Percentiles rank a stretch among this genome's conserved stretches.
Conservation (phyloP, 768 basidiomycete genomes). For the Panellus pusillus region DNA sequence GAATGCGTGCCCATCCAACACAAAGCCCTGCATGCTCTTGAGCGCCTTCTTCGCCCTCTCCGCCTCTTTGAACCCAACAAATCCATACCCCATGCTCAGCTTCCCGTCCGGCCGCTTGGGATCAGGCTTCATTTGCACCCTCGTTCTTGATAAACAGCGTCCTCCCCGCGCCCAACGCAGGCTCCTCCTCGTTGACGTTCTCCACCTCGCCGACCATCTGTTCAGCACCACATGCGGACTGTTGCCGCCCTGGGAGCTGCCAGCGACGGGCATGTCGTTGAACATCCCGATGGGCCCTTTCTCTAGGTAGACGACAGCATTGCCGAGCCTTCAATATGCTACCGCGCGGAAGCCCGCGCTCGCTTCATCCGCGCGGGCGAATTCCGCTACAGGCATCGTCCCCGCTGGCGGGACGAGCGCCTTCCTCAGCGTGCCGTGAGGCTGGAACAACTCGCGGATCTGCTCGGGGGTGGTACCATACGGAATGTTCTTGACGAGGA, state of each 20-base stretch:
- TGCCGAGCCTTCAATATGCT: conserved; percentile 85
- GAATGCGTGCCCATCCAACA: conserved; percentile 84
- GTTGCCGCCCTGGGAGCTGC: conserved; percentile 2
- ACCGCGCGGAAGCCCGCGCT: conserved; percentile 75
- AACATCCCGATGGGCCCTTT: conserved; percentile 90
- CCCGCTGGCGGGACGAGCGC: conserved; percentile 90
- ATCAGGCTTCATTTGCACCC: conserved; percentile 89
- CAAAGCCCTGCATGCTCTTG: conserved; percentile 76
- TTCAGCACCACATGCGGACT: conserved; percentile 32
- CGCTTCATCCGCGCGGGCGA: conserved; percentile 69
- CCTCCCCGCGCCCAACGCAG: conserved; percentile 59
- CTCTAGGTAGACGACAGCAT: conserved; percentile 89
- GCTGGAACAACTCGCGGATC: conserved; percentile 77
- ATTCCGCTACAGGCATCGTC: conserved; percentile 91
- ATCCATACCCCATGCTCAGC: conserved; percentile 96
- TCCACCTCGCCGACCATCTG: conserved; percentile 33
- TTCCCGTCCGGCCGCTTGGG: conserved; percentile 66
- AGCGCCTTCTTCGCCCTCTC: conserved; percentile 75
- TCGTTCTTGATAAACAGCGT: conserved; percentile 96
- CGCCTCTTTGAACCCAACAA: conserved; percentile 81
- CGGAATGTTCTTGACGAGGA: conserved; percentile 96
- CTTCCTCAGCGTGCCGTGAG: conserved; percentile 67
- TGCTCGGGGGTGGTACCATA: conserved; percentile 78
- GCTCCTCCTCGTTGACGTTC: conserved; percentile 31
- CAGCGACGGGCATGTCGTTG: conserved; percentile 37